phyloP scores from a whole-genome alignment of 192 early-diverging fungal species.

The Backusella westeae region DNA sequence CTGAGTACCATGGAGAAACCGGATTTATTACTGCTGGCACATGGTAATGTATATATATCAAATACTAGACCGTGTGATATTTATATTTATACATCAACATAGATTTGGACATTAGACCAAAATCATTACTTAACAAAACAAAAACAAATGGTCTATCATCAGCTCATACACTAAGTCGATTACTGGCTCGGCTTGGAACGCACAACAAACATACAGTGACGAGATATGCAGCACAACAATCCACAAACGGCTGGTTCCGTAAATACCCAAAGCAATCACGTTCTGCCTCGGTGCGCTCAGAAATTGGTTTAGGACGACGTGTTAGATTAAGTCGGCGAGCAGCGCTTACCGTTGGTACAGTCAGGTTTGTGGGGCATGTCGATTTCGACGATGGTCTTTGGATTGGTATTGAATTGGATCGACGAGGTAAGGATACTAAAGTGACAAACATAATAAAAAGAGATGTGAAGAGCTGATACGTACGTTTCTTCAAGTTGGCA shows the following conservation, averaged over 20 bases:
- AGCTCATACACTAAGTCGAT: not conserved
- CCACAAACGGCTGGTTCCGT: not conserved
- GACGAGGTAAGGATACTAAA: conserved; percentile 21
- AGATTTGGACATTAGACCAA: conserved; percentile 10
- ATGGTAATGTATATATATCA: not conserved
- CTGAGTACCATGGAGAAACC: not conserved
- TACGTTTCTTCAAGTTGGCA: not conserved
- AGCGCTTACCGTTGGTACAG: conserved; percentile 44
- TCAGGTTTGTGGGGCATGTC: conserved; percentile 75
- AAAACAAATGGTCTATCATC: not conserved
- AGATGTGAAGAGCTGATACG: not conserved
- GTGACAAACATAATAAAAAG: not conserved
- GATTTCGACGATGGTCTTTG: conserved; percentile 78
- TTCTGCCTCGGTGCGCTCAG: not conserved
- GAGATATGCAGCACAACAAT: not conserved
- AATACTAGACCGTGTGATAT: not conserved
- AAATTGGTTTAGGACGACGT: conserved; percentile 10
- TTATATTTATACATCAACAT: not conserved
- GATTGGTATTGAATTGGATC: conserved; percentile 86
- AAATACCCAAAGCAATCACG: not conserved
- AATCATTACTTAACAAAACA: not conserved
- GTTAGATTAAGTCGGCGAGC: conserved; percentile 15
- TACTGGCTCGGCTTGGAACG: not conserved
- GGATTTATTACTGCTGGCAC: not conserved
- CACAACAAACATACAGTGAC: not conserved